Percentiles rank a stretch among this genome's conserved stretches.
phyloP scores from a whole-genome alignment of 73 alveolate genomes.

The Symbiodinium natans region DNA sequence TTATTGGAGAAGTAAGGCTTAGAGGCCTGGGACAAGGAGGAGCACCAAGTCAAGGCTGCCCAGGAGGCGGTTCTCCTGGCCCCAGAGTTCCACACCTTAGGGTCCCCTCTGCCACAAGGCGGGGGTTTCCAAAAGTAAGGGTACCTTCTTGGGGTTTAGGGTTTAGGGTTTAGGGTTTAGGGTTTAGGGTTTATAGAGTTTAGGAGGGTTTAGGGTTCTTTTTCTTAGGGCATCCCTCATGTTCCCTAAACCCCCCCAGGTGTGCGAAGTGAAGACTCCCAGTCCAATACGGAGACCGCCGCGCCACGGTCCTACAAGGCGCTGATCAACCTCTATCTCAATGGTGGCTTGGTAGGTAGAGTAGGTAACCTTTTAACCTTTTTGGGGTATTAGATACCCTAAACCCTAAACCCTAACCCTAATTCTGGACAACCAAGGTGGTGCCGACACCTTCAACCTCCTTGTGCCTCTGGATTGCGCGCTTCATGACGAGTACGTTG shows the following conservation, averaged over 20 bases:
- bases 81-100: slow-evolving; percentile 73
- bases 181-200: too few species aligned
- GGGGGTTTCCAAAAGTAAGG: too few species aligned
- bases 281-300: not conserved
- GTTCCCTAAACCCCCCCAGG: too few species aligned
- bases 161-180: too few species aligned
- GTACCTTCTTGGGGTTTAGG: too few species aligned
- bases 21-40: not conserved
- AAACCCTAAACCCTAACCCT: too few species aligned
- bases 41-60: not conserved
- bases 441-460: slow-evolving; percentile 60
- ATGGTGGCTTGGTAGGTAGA: not conserved
- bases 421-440: too few species aligned
- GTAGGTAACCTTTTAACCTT: too few species aligned
- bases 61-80: slow-evolving; percentile 50
- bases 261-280: not conserved
- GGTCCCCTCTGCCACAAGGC: not conserved
- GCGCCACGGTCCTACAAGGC: not conserved
- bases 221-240: too few species aligned
- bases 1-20: not conserved
- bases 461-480: slow-evolving; percentile 62
- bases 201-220: too few species aligned
- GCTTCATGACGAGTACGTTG: slow-evolving; percentile 41
- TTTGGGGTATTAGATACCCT: too few species aligned
- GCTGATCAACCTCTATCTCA: slow-evolving; percentile 29